Conservation (phyloP, 1,139 yeast species). For the Candida sp. region DNA sequence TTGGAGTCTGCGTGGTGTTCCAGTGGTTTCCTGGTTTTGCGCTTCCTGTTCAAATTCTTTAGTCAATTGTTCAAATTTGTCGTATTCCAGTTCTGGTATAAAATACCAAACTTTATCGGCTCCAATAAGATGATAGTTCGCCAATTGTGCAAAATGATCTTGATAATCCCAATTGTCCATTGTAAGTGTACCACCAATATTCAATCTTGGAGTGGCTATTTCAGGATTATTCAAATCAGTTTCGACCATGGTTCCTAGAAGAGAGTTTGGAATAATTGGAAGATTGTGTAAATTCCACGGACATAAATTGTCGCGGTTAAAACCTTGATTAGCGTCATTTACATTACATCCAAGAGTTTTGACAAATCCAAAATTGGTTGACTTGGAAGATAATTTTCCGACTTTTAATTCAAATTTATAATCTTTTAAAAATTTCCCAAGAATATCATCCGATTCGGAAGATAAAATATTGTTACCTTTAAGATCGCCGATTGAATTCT, state of each 20-base stretch:
- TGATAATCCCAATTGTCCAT: slow-evolving; percentile 73
- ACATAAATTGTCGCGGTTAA: slow-evolving; percentile 15
- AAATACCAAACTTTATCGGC: slow-evolving; percentile 77
- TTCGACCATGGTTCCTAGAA: slow-evolving; percentile 36
- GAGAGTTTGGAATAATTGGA: slow-evolving; percentile 54
- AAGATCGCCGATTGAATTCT: neutral
- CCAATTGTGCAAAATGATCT: slow-evolving; percentile 68
- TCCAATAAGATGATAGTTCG: slow-evolving; percentile 70
- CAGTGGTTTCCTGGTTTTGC: slow-evolving; percentile 16
- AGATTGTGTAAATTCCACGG: slow-evolving; percentile 76
- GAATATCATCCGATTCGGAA: neutral
- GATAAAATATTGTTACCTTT: neutral
- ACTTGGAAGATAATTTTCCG: neutral
- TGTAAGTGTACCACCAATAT: slow-evolving; percentile 64
- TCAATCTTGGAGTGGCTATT: slow-evolving; percentile 26
- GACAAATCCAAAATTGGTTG: neutral
- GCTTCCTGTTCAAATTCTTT: slow-evolving; percentile 13
- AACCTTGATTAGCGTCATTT: neutral
- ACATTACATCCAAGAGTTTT: neutral
- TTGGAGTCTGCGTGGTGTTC: slow-evolving; percentile 25
- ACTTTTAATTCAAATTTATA: neutral
- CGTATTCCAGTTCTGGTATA: slow-evolving; percentile 66
- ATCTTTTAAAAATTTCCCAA: neutral
- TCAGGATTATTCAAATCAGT: slow-evolving; percentile 40
- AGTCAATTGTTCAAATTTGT: slow-evolving; percentile 53